Evolutionary conservation across 169 alveolate genomes (phyloP), one percentile per base, ranked within the genome.

Genomic region (Fabrea salina): DNA sequence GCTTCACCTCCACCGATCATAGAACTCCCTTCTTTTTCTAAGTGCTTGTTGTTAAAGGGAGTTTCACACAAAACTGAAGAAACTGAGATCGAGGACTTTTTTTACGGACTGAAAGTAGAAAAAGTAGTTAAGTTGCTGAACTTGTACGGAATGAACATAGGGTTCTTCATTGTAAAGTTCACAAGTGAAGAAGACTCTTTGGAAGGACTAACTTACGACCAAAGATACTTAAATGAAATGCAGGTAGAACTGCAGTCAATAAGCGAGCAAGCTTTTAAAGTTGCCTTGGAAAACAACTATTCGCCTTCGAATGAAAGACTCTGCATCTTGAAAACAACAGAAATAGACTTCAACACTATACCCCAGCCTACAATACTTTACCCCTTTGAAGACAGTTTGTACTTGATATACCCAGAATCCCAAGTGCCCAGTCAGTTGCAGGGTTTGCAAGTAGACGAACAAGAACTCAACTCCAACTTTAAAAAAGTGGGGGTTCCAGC

Each of bases 381-480:
- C 4, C 35, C 27, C 2, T 25, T n/a, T 3, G 27, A 16, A 22
- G 67, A 25, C n/a, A 56, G 27, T 3, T 56, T 22, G n/a, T 56
- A 56, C 27, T 56, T 19, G 67, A 56, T 25, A 56, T 22, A 56
- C n/a, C 16, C 27, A 35, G 27, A n/a, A 56, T 19, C 67, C 35
- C 16, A 56, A 56, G 27, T 56, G 16, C 11, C 35, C 67, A 56
- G 4, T 25, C 16, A 13, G 37, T 56, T 56, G 27, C 40, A n/a
- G n/a, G n/a, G n/a, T n/a, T n/a, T n/a, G n/a, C n/a, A n/a, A 25
- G 35, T 56, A 11, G 67, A 56, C 27, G 67, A 56, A 25, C 67
- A 56, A 25, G 67, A 56, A 25, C 11, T 56, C 16, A 56, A 22
- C 16, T 11, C 16, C 16, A 16, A n/a, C 27, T 25, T 56, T 19